Base-by-base conservation (phyloP, 2,329 filamentous ascomycete species). In the Pseudogymnoascus sp. region DNA sequence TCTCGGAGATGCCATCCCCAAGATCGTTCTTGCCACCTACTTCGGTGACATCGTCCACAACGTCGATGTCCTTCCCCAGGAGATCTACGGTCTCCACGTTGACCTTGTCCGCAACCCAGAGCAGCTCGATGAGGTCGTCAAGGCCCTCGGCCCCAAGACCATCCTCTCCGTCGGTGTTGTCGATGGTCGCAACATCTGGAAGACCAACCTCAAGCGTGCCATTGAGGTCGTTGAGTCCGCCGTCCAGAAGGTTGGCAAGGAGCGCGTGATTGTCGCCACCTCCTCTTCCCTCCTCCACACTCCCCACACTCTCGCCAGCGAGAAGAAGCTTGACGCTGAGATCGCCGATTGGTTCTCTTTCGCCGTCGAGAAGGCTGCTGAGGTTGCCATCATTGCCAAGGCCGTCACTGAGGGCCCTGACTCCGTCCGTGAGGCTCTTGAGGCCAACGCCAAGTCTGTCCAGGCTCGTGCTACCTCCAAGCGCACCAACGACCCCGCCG, bases 41-140 rank as follows among this genome's bases (percentile, higher is more conserved):
- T 99, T 99, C 74, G 94, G 94, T 81, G 94, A 99, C 78, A 91
- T 99, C 68, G 91, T 97, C 72, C 94, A 99, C 89, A 99, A 99
- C 87, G 85, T 97, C 69, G 91, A 97, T 73, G 85, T 91, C 68
- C 78, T 99, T 71, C 84, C 90, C 74, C 84, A 87, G 75, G 84
- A 84, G 72, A 78, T 96, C 73, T 85, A 95, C 76, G 93, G 83
- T 72, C 83, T 99, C 70, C 94, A 99, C 82, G 75, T 97, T 68
- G 94, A 99, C 78, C 88, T 97, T 68, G 94, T 97, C 78, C 91
- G 94, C 76, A 93, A 97, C 84, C 94, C 94, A 61, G 93, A 97
- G 83, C 94, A 99, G 82, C 88, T 99, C 66, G 86, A 94, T 65
- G 85, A 88, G 67, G 91, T 99, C 71, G 77, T 91, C 69, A 82